A percentile compares a stretch with the other conserved stretches of the same genome.
Evolutionary conservation across 257 asterid species (phyloP).

Genomic region (Gentiana dahurica): DNA sequence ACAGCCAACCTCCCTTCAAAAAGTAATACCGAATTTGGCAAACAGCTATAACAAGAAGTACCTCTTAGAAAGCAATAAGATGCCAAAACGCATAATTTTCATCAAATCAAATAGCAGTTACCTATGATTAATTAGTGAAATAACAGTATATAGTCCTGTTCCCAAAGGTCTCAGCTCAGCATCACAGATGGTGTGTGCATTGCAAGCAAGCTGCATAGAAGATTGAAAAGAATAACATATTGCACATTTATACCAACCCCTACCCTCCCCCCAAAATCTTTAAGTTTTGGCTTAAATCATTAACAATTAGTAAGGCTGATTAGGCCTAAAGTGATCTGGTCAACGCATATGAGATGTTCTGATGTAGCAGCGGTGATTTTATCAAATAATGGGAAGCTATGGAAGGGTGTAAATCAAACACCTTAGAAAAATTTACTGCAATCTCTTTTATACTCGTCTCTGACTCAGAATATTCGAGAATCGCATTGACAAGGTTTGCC

Average conservation of each 20-base stretch:
- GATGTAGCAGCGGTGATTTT: background rate
- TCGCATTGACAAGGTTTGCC: conserved; percentile 81
- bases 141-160: conserved; percentile 82
- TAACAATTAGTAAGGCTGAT: too few species aligned
- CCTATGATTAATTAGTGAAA: conserved; percentile 94
- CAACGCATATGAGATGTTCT: too few species aligned
- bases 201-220: conserved; percentile 77
- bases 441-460: conserved; percentile 73
- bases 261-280: too few species aligned
- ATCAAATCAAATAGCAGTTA: conserved; percentile 14
- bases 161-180: conserved; percentile 84
- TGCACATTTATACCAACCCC: too few species aligned
- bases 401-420: conserved; percentile 14
- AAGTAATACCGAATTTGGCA: conserved; percentile 75
- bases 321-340: too few species aligned
- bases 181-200: conserved; percentile 94
- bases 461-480: conserved; percentile 62
- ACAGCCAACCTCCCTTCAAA: conserved; percentile 75
- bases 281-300: too few species aligned
- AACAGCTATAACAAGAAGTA: conserved; percentile 49
- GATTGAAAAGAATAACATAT: background rate
- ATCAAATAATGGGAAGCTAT: background rate
- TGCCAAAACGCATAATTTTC: conserved; percentile 7
- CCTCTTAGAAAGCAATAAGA: conserved; percentile 19
- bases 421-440: conserved; percentile 75